A percentile compares a stretch with the other conserved stretches of the same genome.
Conservation (phyloP, 2,329 filamentous ascomycete species). For the Hymenoscyphus infarciens region DNA sequence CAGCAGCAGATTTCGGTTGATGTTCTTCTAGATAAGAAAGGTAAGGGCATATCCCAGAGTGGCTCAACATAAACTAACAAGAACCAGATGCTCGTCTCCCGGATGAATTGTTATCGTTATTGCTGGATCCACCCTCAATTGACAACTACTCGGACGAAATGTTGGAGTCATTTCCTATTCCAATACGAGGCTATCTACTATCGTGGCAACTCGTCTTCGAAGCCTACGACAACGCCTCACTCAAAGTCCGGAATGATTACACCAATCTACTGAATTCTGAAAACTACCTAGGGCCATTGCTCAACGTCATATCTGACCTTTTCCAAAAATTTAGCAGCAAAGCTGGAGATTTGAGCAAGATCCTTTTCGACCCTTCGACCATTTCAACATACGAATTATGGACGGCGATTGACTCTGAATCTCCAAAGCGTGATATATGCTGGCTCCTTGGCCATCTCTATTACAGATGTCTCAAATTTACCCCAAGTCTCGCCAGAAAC, state of each 20-base stretch:
- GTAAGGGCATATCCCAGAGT: constrained; percentile 33
- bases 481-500: constrained; percentile 72
- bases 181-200: constrained; percentile 75
- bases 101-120: constrained; percentile 77
- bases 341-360: constrained; percentile 69
- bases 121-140: constrained; percentile 73
- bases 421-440: constrained; percentile 69
- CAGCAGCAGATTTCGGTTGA: constrained; percentile 85
- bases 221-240: constrained; percentile 72
- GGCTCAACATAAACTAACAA: not conserved
- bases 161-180: constrained; percentile 64
- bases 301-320: constrained; percentile 80
- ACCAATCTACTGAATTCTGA: constrained; percentile 73
- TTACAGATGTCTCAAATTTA: constrained; percentile 73
- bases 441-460: constrained; percentile 84
- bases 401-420: constrained; percentile 52
- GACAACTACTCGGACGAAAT: constrained; percentile 63
- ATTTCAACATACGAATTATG: constrained; percentile 53
- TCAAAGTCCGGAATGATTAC: constrained; percentile 80
- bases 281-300: constrained; percentile 62
- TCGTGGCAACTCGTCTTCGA: constrained; percentile 91
- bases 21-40: constrained; percentile 64
- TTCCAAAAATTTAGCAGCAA: constrained; percentile 74
- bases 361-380: constrained; percentile 54
- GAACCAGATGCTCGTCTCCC: constrained; percentile 63